Conservation (phyloP, 2,329 filamentous ascomycete genomes). For the Niveomyces coronatus region DNA sequence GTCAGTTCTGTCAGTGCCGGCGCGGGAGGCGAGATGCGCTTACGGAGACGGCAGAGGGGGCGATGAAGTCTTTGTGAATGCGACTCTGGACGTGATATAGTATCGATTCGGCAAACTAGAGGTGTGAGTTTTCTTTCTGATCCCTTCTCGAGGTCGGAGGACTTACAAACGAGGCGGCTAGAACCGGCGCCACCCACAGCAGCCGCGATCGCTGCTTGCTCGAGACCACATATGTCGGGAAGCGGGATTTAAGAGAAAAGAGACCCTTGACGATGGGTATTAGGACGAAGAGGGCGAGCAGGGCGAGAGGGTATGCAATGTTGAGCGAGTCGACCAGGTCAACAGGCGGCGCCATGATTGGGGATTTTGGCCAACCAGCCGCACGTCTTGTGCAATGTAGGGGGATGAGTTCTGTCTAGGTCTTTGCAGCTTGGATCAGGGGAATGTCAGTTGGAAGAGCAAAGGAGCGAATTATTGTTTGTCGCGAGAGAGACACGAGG, state of each 20-base stretch:
- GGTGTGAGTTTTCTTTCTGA: too few relatives aligned
- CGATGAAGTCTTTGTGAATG: background rate
- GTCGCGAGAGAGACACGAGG: too few relatives aligned
- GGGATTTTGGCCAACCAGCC: too few relatives aligned
- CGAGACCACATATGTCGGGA: background rate
- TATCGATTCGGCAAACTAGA: background rate
- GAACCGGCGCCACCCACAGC: slow-evolving; percentile 1
- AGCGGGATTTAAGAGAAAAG: background rate
- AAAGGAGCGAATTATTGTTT: too few relatives aligned
- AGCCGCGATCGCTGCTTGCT: background rate
- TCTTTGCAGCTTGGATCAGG: too few relatives aligned
- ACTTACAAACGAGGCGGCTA: background rate
- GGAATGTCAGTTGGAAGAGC: too few relatives aligned
- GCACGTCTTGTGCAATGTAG: too few relatives aligned
- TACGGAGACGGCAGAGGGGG: background rate
- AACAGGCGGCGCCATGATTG: background rate
- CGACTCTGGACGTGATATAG: slow-evolving; percentile 4
- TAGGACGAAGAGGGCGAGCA: background rate
- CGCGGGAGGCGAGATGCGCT: background rate
- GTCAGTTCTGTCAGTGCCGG: background rate
- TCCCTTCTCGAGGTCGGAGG: too few relatives aligned
- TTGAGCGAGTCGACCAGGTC: background rate
- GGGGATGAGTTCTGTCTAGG: too few relatives aligned
- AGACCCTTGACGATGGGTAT: background rate
- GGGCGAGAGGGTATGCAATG: background rate